Base-by-base conservation (phyloP, 345 rosid genomes). In the Aegle marmelos region DNA sequence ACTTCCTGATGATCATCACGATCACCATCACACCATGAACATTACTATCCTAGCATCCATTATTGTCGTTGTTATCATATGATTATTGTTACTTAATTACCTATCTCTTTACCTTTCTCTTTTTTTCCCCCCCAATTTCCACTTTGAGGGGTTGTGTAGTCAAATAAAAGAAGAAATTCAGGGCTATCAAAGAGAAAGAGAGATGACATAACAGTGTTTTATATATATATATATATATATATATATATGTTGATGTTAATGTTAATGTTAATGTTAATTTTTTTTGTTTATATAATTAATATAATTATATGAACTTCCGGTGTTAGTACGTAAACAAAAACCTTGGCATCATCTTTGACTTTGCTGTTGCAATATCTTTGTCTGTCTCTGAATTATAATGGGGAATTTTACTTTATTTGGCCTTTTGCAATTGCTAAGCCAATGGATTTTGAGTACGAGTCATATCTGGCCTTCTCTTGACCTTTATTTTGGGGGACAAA, bases 1-100 rank as follows among this genome's bases (percentile, higher is more conserved):
- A 92, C 96, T 34, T 90, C 92, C 70, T 90, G 80, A 85, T 57
- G 33, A 53, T 54, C 76, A 76, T 5, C 21, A 25, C 7, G 25
- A 34, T 16, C 62, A 66, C 62, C 53, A 25, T 45, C 50, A 41
- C 48, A 34, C 30, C 68, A 63, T 27, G 39, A 30, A 36, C 16
- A 17, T 58, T 17, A 61, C 28, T 33, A 16, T 63, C 41, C 39
- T 30, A 21, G 14, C 19, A 60, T 62, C 39, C 27, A 25, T 6
- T 57, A 6, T 36, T 25, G 21, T 76, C 37, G 70, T 60, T 21
- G 45, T 9, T 48, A 58, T 69, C 54, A 62, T 27, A 72, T 61
- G 3, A 65, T 54, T 24, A 71, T 56, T 30, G 62, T 63, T 73
- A 11, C 67, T 68, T 68, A 31, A 31, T 31, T 37, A 31, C 68